Evolutionary conservation across 768 basidiomycete species (phyloP).

Genomic region (Mycena rosella): DNA sequence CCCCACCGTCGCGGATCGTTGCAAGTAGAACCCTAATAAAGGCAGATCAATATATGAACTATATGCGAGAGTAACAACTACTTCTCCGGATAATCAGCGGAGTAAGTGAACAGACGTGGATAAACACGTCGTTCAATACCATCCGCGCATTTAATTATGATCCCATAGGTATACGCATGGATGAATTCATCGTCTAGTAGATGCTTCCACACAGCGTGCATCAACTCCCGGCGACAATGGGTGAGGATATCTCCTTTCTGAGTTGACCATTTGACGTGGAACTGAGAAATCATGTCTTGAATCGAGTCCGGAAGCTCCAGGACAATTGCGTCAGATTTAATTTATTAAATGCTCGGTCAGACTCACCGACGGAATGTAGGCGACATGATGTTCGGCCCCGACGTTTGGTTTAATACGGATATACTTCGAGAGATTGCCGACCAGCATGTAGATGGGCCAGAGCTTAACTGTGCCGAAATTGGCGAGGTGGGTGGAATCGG

Average conservation of each 20-base stretch:
- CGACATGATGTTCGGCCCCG: slow-evolving; percentile 44
- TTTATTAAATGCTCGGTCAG: not conserved
- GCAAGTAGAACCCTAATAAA: slow-evolving; percentile 31
- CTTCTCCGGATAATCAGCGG: slow-evolving; percentile 47
- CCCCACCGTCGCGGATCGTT: slow-evolving; percentile 35
- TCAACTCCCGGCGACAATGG: slow-evolving; percentile 45
- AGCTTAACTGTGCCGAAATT: slow-evolving; percentile 45
- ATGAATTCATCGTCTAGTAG: slow-evolving; percentile 44
- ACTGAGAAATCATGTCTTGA: slow-evolving; percentile 37
- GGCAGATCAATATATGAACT: not conserved
- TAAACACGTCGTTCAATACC: slow-evolving; percentile 41
- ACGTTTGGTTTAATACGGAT: slow-evolving; percentile 34
- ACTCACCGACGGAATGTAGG: slow-evolving; percentile 50
- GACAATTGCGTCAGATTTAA: not conserved
- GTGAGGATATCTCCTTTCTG: slow-evolving; percentile 38
- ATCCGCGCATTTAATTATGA: slow-evolving; percentile 41
- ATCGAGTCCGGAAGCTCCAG: slow-evolving; percentile 44
- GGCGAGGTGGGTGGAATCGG: slow-evolving; percentile 47
- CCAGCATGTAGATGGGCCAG: slow-evolving; percentile 54
- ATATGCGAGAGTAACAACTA: slow-evolving; percentile 16
- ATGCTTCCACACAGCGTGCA: slow-evolving; percentile 42
- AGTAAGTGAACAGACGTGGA: slow-evolving; percentile 42
- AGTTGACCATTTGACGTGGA: slow-evolving; percentile 21
- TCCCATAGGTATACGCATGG: slow-evolving; percentile 41
- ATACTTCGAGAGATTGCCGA: slow-evolving; percentile 54